These are phyloP conservation scores for Mycena maculata DNA, from an alignment of 768 basidiomycete genomes.

Conservation along the genomic window DNA sequence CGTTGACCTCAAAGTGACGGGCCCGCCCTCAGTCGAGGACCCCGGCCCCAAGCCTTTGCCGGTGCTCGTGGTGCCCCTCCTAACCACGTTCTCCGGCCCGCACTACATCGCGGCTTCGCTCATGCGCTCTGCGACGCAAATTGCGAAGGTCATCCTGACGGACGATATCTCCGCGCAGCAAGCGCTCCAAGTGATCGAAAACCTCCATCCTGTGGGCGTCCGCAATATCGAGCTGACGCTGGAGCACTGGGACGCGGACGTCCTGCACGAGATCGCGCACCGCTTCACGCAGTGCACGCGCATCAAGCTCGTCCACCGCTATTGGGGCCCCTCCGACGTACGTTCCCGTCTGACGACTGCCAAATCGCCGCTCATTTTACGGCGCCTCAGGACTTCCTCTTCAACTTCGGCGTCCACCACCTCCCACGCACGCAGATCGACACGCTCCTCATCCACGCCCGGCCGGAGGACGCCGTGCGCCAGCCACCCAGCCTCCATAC, in stretches of 20 bases:
- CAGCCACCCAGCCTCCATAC: neutral
- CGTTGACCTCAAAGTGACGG: neutral
- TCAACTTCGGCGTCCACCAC: neutral
- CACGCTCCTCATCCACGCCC: slow-evolving; percentile 6
- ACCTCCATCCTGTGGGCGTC: neutral
- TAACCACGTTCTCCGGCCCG: neutral
- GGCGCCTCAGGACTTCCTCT: neutral
- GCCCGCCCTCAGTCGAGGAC: neutral
- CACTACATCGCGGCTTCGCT: neutral
- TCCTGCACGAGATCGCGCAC: slow-evolving; percentile 11
- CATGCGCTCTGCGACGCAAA: neutral
- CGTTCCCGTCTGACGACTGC: neutral
- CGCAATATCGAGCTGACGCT: slow-evolving; percentile 10
- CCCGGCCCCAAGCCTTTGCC: neutral
- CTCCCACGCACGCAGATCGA: neutral
- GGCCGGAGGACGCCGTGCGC: neutral
- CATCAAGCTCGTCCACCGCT: neutral
- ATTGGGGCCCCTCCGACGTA: neutral
- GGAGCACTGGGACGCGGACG: neutral
- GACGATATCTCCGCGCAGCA: neutral
- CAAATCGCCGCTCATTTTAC: neutral
- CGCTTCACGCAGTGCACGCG: slow-evolving; percentile 4
- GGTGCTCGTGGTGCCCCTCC: neutral
- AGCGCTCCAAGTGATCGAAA: neutral
- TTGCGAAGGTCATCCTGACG: neutral